These are phyloP conservation scores for Pseudopediastrum boryanum DNA, from an alignment of 139 green algal species.

Conservation along the genomic window DNA sequence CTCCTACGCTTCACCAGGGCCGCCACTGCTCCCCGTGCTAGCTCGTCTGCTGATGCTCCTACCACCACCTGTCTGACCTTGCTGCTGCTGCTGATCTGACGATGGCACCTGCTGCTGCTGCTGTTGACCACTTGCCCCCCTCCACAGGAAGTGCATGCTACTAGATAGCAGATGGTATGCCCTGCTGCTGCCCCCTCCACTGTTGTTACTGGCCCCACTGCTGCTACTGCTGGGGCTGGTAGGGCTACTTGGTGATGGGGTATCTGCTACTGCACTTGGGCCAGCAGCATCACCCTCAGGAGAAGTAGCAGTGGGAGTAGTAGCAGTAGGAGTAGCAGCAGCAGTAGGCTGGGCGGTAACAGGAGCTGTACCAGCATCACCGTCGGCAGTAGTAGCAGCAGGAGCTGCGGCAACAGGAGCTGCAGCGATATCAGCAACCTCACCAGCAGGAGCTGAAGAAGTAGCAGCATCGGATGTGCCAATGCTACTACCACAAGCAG, in stretches of 20 bases:
- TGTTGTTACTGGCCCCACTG: not conserved
- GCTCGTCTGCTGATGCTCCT: not conserved
- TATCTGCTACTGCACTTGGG: no score
- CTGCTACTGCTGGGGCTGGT: not conserved
- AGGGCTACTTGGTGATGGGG: no score
- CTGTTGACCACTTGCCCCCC: not conserved
- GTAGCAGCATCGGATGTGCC: no score
- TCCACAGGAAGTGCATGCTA: not conserved
- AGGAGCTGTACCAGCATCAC: not conserved
- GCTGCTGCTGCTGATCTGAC: not conserved
- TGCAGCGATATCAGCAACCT: not conserved
- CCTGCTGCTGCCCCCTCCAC: not conserved
- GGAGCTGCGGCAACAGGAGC: not conserved
- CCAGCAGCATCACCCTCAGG: no score
- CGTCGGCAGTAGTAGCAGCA: not conserved
- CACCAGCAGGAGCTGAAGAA: not conserved
- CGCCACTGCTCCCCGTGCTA: slow-evolving; percentile 3
- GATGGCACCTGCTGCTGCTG: not conserved
- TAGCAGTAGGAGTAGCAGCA: no score
- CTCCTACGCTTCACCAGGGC: not conserved
- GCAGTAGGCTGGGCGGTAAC: no score
- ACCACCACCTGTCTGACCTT: not conserved
- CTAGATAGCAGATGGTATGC: not conserved
- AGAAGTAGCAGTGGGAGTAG: no score
- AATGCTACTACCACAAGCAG: no score